These are phyloP conservation scores for Fusarium chuoi DNA, from an alignment of 2,329 filamentous ascomycete species.

Conservation along the genomic window DNA sequence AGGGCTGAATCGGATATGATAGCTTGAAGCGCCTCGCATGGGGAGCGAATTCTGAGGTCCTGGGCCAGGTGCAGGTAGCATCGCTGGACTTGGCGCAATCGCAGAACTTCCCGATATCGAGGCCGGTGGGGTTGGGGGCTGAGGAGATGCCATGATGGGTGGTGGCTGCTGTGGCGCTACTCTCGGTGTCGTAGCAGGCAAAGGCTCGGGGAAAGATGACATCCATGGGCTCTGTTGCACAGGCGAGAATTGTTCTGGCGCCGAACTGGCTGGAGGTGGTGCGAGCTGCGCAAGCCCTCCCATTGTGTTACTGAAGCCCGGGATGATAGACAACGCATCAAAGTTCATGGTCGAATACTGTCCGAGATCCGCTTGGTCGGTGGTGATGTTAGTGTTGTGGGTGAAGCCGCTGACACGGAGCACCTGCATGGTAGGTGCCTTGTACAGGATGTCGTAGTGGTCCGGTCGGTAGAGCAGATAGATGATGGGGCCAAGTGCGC, in stretches of 20 bases:
- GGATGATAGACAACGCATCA: constrained; percentile 58
- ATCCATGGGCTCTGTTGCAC: constrained; percentile 53
- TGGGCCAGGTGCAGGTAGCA: constrained; percentile 32
- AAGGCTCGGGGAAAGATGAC: constrained; percentile 44
- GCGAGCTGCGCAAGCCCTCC: constrained; percentile 49
- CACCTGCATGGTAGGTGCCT: constrained; percentile 61
- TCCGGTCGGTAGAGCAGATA: constrained; percentile 75
- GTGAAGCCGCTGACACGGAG: constrained; percentile 61
- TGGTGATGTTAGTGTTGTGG: constrained; percentile 57
- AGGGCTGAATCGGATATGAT: constrained; percentile 61
- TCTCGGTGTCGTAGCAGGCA: constrained; percentile 36
- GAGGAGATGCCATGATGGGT: constrained; percentile 47
- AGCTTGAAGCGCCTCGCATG: constrained; percentile 35
- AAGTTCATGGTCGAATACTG: constrained; percentile 57
- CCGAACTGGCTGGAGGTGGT: constrained; percentile 45
- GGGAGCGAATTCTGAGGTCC: constrained; percentile 23
- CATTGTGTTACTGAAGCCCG: constrained; percentile 51
- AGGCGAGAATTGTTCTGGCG: constrained; percentile 48
- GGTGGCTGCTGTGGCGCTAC: constrained; percentile 41
- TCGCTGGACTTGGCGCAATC: constrained; percentile 30
- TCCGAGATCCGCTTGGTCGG: constrained; percentile 52
- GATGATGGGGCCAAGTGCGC: constrained; percentile 61
- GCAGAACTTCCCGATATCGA: constrained; percentile 44
- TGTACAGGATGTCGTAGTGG: constrained; percentile 96
- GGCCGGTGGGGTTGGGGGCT: constrained; percentile 45